phyloP scores from a whole-genome alignment of 495 filamentous ascomycete species.

The Pseudotulostoma volvatum region DNA sequence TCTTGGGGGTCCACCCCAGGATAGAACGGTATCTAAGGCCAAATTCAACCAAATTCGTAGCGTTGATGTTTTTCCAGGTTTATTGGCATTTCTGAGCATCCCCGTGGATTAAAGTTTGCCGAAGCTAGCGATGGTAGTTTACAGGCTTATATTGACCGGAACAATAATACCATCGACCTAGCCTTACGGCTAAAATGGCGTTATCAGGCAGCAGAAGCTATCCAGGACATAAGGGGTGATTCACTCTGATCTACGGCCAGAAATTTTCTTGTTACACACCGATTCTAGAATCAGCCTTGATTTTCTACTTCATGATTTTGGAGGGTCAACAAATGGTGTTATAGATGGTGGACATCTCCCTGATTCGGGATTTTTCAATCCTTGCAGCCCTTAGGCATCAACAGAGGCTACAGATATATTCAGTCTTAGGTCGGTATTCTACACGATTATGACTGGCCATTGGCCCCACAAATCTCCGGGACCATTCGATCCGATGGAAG shows the following conservation, averaged over 20 bases:
- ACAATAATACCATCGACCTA: constrained; percentile 7
- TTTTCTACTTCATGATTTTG: constrained; percentile 15
- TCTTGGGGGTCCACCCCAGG: constrained; percentile 7
- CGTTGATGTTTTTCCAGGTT: constrained; percentile 4
- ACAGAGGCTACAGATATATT: constrained; percentile 13
- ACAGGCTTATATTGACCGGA: constrained; percentile 8
- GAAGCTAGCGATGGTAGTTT: constrained; percentile 11
- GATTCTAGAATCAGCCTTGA: constrained; percentile 6
- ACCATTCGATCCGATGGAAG: constrained; percentile 7
- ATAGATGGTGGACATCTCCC: constrained; percentile 14
- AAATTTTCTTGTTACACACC: constrained; percentile 12
- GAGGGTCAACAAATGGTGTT: constrained; percentile 12
- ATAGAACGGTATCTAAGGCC: constrained; percentile 7
- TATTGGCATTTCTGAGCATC: constrained; percentile 7
- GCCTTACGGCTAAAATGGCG: constrained; percentile 10
- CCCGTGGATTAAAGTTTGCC: constrained; percentile 6
- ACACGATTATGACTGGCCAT: constrained; percentile 17
- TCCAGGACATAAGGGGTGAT: constrained; percentile 11
- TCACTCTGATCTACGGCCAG: constrained; percentile 12
- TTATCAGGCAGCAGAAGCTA: constrained; percentile 11
- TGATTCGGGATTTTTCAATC: constrained; percentile 13
- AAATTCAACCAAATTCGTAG: neutral
- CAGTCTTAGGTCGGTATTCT: constrained; percentile 15
- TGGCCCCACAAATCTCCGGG: constrained; percentile 15
- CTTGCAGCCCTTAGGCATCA: constrained; percentile 6